Conservation (phyloP, 495 filamentous ascomycete genomes). For the Neurospora sp. region DNA sequence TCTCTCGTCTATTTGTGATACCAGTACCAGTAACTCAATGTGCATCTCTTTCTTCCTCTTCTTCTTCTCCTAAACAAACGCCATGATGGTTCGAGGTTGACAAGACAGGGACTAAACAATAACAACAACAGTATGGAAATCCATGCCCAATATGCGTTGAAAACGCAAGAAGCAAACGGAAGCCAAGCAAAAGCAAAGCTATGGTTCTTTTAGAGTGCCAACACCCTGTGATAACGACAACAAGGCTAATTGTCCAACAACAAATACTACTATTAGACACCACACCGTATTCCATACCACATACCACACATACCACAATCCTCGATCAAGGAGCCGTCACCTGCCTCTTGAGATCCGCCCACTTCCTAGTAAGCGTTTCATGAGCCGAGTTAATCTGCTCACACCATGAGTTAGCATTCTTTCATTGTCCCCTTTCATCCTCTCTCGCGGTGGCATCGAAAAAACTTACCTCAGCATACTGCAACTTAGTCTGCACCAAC, state of each 20-base stretch:
- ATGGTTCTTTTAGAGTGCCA: not conserved
- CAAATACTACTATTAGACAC: not conserved
- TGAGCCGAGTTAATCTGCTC: constrained; percentile 59
- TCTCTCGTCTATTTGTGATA: not conserved
- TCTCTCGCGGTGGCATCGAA: not conserved
- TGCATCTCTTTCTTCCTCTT: too few relatives aligned
- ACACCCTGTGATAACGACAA: not conserved
- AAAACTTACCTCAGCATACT: constrained; percentile 73
- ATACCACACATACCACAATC: not conserved
- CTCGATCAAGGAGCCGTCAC: constrained; percentile 19
- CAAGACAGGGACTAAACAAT: not conserved
- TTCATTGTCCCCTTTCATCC: constrained; percentile 2
- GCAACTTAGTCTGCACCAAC: constrained; percentile 90
- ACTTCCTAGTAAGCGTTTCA: constrained; percentile 67
- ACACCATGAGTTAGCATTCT: constrained; percentile 4
- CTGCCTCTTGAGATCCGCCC: constrained; percentile 66
- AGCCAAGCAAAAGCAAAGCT: not conserved
- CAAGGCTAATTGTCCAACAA: not conserved
- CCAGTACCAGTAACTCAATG: not conserved
- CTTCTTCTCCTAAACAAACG: not conserved
- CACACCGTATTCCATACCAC: not conserved
- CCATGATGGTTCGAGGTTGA: not conserved
- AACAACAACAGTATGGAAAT: not conserved
- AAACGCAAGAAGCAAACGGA: not conserved
- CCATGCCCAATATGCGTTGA: not conserved